Base-by-base conservation (phyloP, 306 rosid genomes). In the Castanea sativa region DNA sequence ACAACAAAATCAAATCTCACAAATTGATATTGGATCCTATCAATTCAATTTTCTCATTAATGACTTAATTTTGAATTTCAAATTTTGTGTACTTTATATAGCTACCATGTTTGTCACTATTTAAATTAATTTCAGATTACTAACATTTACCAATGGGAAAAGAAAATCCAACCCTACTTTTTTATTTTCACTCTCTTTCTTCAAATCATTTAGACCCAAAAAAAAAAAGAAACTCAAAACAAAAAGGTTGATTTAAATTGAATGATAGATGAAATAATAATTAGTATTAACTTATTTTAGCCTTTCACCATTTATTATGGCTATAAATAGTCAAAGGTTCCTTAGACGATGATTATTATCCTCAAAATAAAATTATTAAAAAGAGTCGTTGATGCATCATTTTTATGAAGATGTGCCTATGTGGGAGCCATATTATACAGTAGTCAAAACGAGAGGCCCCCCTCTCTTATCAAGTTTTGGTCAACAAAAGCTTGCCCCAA, bases 401-500 rank as follows among this genome's bases (percentile, higher is more conserved):
- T 19, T 61, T 60, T 61, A 45, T 69, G 9, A 33, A 69, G 29
- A 68, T 77, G 69, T 35, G 71, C 49, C 69, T 33, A 33, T 30
- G 73, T 78, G 76, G 84, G 76, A 30, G 33, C 77, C 82, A 73
- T 60, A n/a, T 29, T 57, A 35, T 20, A 7, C 57, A 20, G 9
- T 15, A 35, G 77, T 60, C 80, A 75, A 41, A 65, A 32, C 2
- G 70, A 13, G 70, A 19, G 12, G 38, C 69, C n/a, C 15, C 0
- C 52, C n/a, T 69, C 12, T 19, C 23, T 45, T 69, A 5, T 15
- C 61, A 30, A 52, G n/a, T 59, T 49, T 18, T 73, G 73, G 83
- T 84, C 83, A 73, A 77, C 85, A 81, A 73, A 73, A 71, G 74
- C 19, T 51, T 6, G 56, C 13, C 15, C 20, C 78, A 5, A 19